A percentile compares a stretch with the other conserved stretches of the same genome.
These are phyloP conservation scores for Rhizopus arrhizus DNA, from an alignment of 371 early-diverging fungal species.

Conservation along the genomic window DNA sequence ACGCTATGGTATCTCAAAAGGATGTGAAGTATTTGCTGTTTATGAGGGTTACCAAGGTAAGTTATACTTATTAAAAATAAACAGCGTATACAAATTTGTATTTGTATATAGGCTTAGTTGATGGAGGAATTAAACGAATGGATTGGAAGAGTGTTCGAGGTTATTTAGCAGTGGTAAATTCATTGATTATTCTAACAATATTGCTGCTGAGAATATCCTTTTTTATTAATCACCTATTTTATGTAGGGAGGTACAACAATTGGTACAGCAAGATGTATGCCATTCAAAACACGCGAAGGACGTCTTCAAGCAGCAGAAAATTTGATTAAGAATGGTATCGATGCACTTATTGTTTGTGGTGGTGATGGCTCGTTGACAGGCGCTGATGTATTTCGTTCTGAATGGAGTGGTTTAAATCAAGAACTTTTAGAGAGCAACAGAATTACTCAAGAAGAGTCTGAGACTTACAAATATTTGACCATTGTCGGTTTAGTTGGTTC, in stretches of 20 bases:
- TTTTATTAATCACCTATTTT: neutral
- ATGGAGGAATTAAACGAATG: constrained; percentile 82
- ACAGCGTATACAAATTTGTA: neutral
- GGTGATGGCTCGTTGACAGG: constrained; percentile 99
- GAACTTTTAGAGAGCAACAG: constrained; percentile 68
- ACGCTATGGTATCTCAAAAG: constrained; percentile 83
- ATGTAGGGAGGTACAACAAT: constrained; percentile 94
- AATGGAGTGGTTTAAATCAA: constrained; percentile 85
- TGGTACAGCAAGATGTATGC: constrained; percentile 92
- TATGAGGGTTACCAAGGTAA: constrained; percentile 97
- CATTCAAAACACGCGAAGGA: constrained; percentile 87
- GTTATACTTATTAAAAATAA: neutral
- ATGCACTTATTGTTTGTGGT: constrained; percentile 95
- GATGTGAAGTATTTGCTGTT: constrained; percentile 88
- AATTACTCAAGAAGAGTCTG: constrained; percentile 62
- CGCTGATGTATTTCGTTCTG: constrained; percentile 90
- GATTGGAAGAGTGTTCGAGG: constrained; percentile 90
- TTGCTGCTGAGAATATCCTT: constrained; percentile 6
- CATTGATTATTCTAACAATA: neutral
- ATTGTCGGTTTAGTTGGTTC: constrained; percentile 97
- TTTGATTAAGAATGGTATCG: constrained; percentile 90
- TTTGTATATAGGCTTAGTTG: constrained; percentile 86
- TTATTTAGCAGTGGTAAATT: constrained; percentile 66
- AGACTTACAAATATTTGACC: constrained; percentile 67
- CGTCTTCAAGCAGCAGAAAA: constrained; percentile 88